Conservation (phyloP, 2,329 filamentous ascomycete species). For the Aureobasidium sp. region DNA sequence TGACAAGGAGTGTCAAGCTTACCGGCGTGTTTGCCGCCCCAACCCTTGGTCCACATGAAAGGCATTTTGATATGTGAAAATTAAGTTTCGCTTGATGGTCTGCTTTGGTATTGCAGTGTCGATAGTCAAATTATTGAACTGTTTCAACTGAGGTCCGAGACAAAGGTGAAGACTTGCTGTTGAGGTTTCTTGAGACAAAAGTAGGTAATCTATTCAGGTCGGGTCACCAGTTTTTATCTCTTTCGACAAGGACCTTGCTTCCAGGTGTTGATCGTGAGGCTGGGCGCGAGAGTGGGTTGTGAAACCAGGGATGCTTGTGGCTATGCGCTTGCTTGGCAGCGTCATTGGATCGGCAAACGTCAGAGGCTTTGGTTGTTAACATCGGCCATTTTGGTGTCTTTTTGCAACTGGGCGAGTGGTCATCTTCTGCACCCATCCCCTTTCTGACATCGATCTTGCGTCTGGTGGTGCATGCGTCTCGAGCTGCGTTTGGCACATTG, state of each 20-base stretch:
- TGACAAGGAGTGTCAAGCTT: conserved; percentile 18
- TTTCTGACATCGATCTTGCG: background rate
- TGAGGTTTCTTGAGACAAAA: background rate
- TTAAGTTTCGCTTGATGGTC: background rate
- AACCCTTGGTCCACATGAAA: conserved; percentile 43
- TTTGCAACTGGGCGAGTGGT: background rate
- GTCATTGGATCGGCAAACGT: conserved; percentile 2
- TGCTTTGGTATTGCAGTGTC: background rate
- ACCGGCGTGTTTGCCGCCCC: conserved; percentile 37
- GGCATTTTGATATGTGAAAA: conserved; percentile 28
- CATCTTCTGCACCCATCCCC: background rate
- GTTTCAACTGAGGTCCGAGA: background rate
- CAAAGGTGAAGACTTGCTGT: background rate
- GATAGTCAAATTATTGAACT: background rate
- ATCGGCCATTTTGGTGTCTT: background rate
- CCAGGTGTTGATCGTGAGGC: conserved; percentile 3
- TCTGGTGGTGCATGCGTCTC: background rate
- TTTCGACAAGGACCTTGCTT: background rate
- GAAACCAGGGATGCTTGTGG: background rate
- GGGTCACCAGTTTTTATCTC: background rate
- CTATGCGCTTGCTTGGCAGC: background rate
- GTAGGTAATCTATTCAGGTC: background rate
- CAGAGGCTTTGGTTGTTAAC: conserved; percentile 5
- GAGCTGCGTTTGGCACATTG: background rate
- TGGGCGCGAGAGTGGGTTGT: background rate